Evolutionary conservation across 805 yeast species (phyloP).

Genomic region (Teunomyces cretensis): DNA sequence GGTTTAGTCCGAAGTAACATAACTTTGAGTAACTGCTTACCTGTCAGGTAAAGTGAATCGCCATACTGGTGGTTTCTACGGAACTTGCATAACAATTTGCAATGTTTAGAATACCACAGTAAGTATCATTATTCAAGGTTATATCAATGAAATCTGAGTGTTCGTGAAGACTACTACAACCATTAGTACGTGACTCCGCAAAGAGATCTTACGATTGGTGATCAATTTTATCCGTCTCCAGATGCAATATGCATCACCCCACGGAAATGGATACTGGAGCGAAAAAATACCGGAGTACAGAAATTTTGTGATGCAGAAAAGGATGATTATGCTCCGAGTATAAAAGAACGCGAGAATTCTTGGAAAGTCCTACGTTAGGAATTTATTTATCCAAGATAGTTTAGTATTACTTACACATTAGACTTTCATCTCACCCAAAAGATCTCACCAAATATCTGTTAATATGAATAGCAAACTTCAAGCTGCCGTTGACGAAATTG

Average conservation of each 20-base stretch:
- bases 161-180: no score
- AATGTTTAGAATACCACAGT: no score
- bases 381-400: not conserved
- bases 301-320: not conserved
- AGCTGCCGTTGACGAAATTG: conserved; percentile 35
- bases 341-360: not conserved
- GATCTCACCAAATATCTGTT: not conserved
- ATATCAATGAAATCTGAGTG: no score
- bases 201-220: not conserved
- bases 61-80: no score
- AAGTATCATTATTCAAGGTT: no score
- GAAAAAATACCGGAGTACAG: conserved; percentile 2
- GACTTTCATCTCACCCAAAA: not conserved
- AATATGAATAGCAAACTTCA: conserved; percentile 16
- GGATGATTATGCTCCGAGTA: conserved; percentile 3
- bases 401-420: not conserved
- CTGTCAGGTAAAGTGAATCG: no score
- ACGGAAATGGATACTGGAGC: not conserved
- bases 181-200: not conserved
- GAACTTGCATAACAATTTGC: no score
- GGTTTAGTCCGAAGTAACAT: no score
- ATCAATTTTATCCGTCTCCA: not conserved
- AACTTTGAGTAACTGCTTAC: no score
- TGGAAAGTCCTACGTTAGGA: not conserved
- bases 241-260: conserved; percentile 3